phyloP scores from a whole-genome alignment of 2,329 filamentous ascomycete genomes.

The Albophoma yamanashiensis region DNA sequence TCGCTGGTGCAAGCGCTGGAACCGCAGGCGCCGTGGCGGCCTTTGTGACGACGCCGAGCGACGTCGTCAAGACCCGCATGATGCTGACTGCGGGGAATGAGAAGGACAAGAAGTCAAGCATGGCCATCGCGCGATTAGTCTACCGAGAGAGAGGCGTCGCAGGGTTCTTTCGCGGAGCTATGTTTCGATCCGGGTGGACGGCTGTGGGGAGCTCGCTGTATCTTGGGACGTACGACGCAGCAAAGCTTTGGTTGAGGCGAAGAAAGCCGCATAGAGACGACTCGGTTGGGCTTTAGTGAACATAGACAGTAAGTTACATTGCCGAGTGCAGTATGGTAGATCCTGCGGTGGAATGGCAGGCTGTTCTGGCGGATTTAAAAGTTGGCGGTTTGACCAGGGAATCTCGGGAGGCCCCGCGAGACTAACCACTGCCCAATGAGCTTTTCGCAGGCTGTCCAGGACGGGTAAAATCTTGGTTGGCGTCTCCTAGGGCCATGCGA shows the following conservation, averaged over 20 bases:
- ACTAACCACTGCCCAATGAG: neutral
- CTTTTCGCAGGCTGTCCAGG: neutral
- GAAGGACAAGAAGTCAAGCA: constrained; percentile 17
- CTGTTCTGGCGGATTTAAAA: neutral
- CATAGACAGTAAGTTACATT: neutral
- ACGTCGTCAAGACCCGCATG: constrained; percentile 82
- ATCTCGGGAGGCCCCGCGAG: neutral
- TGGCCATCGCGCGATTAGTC: constrained; percentile 55
- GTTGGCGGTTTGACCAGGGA: neutral
- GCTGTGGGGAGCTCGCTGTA: constrained; percentile 76
- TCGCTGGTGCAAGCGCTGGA: constrained; percentile 67
- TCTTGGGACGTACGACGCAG: constrained; percentile 75
- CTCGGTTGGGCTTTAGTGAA: constrained; percentile 11
- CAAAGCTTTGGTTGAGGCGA: constrained; percentile 50
- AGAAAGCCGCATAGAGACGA: constrained; percentile 30
- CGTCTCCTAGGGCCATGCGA: neutral
- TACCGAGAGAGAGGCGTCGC: constrained; percentile 54
- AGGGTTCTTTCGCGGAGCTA: constrained; percentile 68
- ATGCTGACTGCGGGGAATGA: constrained; percentile 57
- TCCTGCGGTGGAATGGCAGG: neutral
- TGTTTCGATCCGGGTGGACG: constrained; percentile 68
- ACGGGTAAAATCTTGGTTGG: neutral
- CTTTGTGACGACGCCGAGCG: constrained; percentile 75
- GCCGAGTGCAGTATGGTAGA: too few species aligned
- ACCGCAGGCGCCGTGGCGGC: constrained; percentile 65